Conservation (phyloP, 2,329 filamentous ascomycete genomes). For the Sordariomycetes sp. region DNA sequence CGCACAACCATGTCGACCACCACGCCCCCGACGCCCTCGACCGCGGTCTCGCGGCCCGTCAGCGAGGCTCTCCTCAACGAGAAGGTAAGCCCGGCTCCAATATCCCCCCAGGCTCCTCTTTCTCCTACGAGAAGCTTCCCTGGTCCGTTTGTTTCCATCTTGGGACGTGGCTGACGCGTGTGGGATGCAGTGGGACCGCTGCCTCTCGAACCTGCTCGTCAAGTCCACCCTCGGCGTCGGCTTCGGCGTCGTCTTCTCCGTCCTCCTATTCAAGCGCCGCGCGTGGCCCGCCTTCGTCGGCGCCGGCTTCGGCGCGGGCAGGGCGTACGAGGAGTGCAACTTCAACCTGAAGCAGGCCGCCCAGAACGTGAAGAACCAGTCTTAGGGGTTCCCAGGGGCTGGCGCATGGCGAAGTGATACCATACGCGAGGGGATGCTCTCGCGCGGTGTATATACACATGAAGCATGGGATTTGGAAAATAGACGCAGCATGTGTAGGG, state of each 20-base stretch:
- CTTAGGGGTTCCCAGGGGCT: neutral
- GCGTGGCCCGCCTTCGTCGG: constrained; percentile 96
- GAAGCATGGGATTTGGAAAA: neutral
- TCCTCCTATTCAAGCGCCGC: constrained; percentile 94
- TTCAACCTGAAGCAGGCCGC: constrained; percentile 57
- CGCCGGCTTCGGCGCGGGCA: constrained; percentile 86
- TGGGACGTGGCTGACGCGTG: constrained; percentile 8
- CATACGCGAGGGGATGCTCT: neutral
- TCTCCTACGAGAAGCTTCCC: neutral
- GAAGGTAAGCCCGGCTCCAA: constrained; percentile 60
- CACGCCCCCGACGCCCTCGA: constrained; percentile 23
- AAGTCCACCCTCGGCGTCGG: constrained; percentile 91
- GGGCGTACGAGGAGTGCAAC: constrained; percentile 98
- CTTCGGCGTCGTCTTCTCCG: constrained; percentile 97
- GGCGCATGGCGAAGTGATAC: neutral
- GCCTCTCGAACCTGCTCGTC: constrained; percentile 94
- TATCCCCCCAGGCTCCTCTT: neutral
- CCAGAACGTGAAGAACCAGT: constrained; percentile 43
- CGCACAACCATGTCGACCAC: constrained; percentile 38
- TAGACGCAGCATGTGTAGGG: neutral
- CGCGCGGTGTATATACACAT: neutral
- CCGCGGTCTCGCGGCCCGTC: constrained; percentile 67
- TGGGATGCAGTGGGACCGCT: constrained; percentile 78
- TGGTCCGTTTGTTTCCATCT: neutral
- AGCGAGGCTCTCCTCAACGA: constrained; percentile 98